Percentiles rank a stretch among this genome's conserved stretches.
Conservation (phyloP, 345 rosid species). For the Moringa oleifera region DNA sequence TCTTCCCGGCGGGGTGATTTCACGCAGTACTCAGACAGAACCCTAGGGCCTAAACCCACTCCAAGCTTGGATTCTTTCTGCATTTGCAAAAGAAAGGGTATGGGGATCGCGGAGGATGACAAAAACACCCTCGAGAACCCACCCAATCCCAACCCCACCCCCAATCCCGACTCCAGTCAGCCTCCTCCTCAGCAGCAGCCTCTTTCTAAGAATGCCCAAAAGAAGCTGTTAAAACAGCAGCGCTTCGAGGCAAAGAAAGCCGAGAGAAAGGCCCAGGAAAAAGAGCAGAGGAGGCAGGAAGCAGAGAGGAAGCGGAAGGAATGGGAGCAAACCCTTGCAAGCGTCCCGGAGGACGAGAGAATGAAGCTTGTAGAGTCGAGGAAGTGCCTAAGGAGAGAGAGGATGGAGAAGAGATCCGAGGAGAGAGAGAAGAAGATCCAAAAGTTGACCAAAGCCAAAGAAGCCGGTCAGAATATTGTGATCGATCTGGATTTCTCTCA, state of each 20-base stretch:
- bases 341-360: slow-evolving; percentile 58
- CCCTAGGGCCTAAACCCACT: not conserved
- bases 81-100: not conserved
- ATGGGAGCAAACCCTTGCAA: slow-evolving; percentile 20
- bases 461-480: slow-evolving; percentile 63
- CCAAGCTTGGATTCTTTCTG: not conserved
- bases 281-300: slow-evolving; percentile 65
- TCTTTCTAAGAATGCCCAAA: slow-evolving; percentile 73
- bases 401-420: slow-evolving; percentile 68
- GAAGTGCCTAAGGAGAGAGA: slow-evolving; percentile 52
- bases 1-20: not conserved
- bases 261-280: slow-evolving; percentile 75
- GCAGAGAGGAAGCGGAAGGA: slow-evolving; percentile 39
- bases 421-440: slow-evolving; percentile 60
- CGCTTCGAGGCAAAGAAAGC: slow-evolving; percentile 75
- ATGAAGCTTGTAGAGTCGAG: slow-evolving; percentile 62
- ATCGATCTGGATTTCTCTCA: slow-evolving; percentile 75
- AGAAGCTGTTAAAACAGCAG: slow-evolving; percentile 76
- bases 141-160: slow-evolving; percentile 8
- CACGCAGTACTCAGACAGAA: not conserved
- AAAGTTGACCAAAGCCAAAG: slow-evolving; percentile 55
- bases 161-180: not conserved
- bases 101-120: slow-evolving; percentile 25
- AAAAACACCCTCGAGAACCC: slow-evolving; percentile 13
- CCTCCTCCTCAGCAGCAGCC: slow-evolving; percentile 18